Evolutionary conservation across 2,329 filamentous ascomycete species (phyloP).

Genomic region (Alternaria incomplexa): DNA sequence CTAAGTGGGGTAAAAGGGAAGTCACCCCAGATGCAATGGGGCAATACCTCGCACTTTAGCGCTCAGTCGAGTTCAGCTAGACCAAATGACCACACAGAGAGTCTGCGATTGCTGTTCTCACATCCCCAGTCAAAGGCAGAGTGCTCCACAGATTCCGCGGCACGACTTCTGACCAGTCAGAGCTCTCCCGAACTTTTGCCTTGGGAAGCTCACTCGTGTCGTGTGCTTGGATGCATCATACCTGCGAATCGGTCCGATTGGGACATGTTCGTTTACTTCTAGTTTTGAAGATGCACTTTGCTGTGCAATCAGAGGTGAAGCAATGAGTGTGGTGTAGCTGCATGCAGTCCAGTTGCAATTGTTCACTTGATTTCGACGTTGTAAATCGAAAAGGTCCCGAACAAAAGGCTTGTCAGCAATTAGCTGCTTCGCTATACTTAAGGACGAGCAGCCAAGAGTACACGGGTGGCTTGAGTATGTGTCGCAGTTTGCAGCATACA

Average conservation of each 20-base stretch:
- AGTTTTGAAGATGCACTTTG: background rate
- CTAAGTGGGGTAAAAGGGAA: constrained; percentile 22
- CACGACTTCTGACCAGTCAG: constrained; percentile 19
- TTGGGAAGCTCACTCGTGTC: background rate
- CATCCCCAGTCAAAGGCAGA: background rate
- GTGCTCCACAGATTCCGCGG: background rate
- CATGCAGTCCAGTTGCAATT: background rate
- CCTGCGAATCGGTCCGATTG: background rate
- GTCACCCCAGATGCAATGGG: constrained; percentile 8
- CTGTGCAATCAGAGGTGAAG: background rate
- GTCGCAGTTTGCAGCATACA: background rate
- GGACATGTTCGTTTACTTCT: background rate
- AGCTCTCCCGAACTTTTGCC: background rate
- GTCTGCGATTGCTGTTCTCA: background rate
- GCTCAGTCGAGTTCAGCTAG: background rate
- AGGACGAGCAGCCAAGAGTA: background rate
- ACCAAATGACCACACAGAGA: background rate
- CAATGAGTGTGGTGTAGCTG: background rate
- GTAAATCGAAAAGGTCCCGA: no score
- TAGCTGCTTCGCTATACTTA: background rate
- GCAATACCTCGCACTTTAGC: constrained; percentile 34
- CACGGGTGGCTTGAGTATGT: background rate
- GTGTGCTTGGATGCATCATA: constrained; percentile 3
- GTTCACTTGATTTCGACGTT: background rate
- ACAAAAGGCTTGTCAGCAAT: background rate